Evolutionary conservation across 352 stramenopile species (phyloP), one percentile per base, ranked within the genome.

Genomic region (Globisporangium parvum): DNA sequence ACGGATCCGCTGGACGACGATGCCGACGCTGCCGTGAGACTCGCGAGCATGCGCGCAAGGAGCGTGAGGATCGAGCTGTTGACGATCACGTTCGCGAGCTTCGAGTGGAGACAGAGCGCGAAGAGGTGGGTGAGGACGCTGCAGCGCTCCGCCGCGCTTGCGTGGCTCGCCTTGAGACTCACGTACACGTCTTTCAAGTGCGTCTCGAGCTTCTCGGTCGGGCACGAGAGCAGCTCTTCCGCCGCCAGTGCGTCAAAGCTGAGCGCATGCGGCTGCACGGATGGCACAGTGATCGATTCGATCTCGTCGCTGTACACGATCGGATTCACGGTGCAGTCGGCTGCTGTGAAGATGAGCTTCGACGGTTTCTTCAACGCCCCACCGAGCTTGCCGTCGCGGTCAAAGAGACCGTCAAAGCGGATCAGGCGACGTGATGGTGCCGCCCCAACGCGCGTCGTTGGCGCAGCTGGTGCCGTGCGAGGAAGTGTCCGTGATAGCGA

Each of bases 101-200:
- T 77, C 2, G 67, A 65, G 23, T 85, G 63, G 1, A 65, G 67
- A 24, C 67, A 88, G 12, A 86, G 66, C 21, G 65, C 69, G 20
- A 82, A 83, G 10, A 94, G 62, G 23, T 92, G 86, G 21, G 60
- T 59, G 35, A 91, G 67, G 1, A 82, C 66, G 45, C 75, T 83
- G 18, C 67, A 65, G 40, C 75, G 82, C 39, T 85, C 69, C 4
- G 47, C 3, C 0, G 44, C 46, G 11, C 20, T 52, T 1, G 57
- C 37, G 1, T 77, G 53, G 15, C 49, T 53, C n/a, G 66, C 60
- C 55, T 88, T 90, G 6, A 94, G 62, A 46, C 66, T 75, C 47
- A 86, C 53, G 54, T 92, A 93, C 18, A 92, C 76, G 23, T 86
- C 76, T 47, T 88, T 90, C 37, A 92, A 57, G 10, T 94, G 77